Base-by-base conservation (phyloP, 1,284 basidiomycete species). In the Malassezia vespertilionis region DNA sequence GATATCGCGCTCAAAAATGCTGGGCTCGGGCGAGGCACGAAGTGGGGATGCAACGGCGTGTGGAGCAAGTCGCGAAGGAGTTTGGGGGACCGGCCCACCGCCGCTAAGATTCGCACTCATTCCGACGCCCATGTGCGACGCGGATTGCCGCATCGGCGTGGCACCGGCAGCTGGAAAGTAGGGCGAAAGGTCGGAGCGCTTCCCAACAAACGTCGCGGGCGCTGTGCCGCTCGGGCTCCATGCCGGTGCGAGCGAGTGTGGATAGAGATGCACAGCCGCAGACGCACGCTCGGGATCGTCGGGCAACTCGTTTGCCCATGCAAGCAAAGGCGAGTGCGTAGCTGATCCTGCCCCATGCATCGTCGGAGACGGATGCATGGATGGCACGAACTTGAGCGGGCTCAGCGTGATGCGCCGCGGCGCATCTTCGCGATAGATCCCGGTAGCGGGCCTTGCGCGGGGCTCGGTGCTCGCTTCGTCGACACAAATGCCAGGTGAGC, bases 1-100 rank as follows among this genome's bases (percentile, higher is more conserved):
- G 24, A 67, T 67, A 30, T 63, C 61, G 17, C 65, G 52, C 47
- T 69, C 65, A 50, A 69, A 69, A 40, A 69, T 69, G 53, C 49
- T 64, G 9, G 52, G 52, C 23, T 53, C 40, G 2, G 46, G 46
- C 40, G 46, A 42, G 15, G 14, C 17, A 2, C 24, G 30, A 20
- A 14, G 37, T 11, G 20, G 4, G 26, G 18, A n/a, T n/a, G 27
- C 12, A 17, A 15, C 12, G 8, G 10, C 23, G 21, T 8, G n/a
- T 20, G 21, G 42, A 14, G 27, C 32, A 27, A 24, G 18, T 22
- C 22, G 36, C 17, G 36, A 38, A 11, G 36, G 33, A 18, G 33
- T 27, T n/a, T 40, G 38, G 5, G 35, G 35, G 18, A n/a, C 36
- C 7, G 36, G 11, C n/a, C n/a, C n/a, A n/a, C n/a, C n/a, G n/a